Evolutionary conservation across 148 eudicot species (phyloP), one percentile per base, ranked within the genome.

Genomic region (Polygonum aviculare): DNA sequence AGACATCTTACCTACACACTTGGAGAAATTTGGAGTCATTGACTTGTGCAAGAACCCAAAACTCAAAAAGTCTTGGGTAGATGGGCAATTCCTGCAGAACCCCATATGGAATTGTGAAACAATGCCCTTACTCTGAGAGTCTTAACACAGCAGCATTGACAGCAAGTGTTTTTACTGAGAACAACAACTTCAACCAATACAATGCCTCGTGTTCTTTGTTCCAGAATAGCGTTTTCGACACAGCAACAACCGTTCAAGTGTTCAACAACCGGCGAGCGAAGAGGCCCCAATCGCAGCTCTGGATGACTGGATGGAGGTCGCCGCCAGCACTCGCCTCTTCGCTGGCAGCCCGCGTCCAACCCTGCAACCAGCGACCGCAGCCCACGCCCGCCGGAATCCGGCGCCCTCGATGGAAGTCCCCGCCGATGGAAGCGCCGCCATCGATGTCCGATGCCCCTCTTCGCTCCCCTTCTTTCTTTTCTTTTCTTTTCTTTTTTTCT

Each of bases 201-300:
- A 11, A 65, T 36, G 69, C 10, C 2, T 36, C 71, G 0, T 65
- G 71, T 36, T 65, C 71, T 1, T 35, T 65, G 71, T 65, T 65
- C 44, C 71, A 65, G 19, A 65, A 65, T 51, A 71, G 36, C 48
- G 4, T 77, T 16, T 18, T 71, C 47, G 74, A 72, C 78, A 54
- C 48, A 15, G 73, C 54, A 74, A 74, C 77, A 48, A 54, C 60
- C 22, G 26, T 48, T 22, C 74, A 76, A 74, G 41, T n/a, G n/a
- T n/a, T n/a, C n/a, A n/a, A n/a, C n/a, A n/a, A n/a, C n/a, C n/a
- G n/a, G n/a, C n/a, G n/a, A n/a, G n/a, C n/a, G n/a, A n/a, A n/a
- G n/a, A n/a, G n/a, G n/a, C n/a, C n/a, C n/a, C n/a, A n/a, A n/a
- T n/a, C n/a, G n/a, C n/a, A n/a, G n/a, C n/a, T n/a, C n/a, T n/a